Percentiles rank a stretch among this genome's conserved stretches.
These are phyloP conservation scores for Melianthus villosus DNA, from an alignment of 441 rosid species.

Conservation along the genomic window DNA sequence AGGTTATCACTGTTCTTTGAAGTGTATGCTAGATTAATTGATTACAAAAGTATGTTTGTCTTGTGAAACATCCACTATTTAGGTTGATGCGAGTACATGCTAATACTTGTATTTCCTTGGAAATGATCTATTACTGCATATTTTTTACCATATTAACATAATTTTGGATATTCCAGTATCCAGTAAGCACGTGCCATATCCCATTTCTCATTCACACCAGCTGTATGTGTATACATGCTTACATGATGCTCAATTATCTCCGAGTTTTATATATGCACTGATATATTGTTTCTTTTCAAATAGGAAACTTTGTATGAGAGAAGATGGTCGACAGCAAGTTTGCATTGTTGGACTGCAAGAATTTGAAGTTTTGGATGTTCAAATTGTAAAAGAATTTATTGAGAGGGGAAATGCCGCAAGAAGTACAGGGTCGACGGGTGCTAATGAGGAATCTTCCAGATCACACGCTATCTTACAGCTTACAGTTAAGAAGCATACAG, in stretches of 20 bases:
- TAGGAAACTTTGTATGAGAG: conserved; percentile 97
- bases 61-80: too few relatives aligned
- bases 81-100: too few relatives aligned
- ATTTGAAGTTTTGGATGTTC: conserved; percentile 83
- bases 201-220: too few relatives aligned
- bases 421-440: conserved; percentile 96
- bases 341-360: conserved; percentile 98
- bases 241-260: conserved; percentile 6
- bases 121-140: too few relatives aligned
- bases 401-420: conserved; percentile 88
- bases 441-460: conserved; percentile 97
- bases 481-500: conserved; percentile 73
- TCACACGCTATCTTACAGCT: conserved; percentile 98
- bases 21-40: too few relatives aligned
- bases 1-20: too few relatives aligned
- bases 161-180: too few relatives aligned
- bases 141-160: too few relatives aligned
- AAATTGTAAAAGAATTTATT: conserved; percentile 81
- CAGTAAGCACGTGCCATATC: too few relatives aligned
- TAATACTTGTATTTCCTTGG: too few relatives aligned
- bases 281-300: conserved; percentile 14
- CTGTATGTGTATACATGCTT: conserved; percentile 4
- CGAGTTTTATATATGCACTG: conserved; percentile 1
- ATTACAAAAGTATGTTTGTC: too few relatives aligned
- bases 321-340: conserved; percentile 97